These are phyloP conservation scores for Flammula alnicola DNA, from an alignment of 1,284 basidiomycete genomes.

Conservation along the genomic window DNA sequence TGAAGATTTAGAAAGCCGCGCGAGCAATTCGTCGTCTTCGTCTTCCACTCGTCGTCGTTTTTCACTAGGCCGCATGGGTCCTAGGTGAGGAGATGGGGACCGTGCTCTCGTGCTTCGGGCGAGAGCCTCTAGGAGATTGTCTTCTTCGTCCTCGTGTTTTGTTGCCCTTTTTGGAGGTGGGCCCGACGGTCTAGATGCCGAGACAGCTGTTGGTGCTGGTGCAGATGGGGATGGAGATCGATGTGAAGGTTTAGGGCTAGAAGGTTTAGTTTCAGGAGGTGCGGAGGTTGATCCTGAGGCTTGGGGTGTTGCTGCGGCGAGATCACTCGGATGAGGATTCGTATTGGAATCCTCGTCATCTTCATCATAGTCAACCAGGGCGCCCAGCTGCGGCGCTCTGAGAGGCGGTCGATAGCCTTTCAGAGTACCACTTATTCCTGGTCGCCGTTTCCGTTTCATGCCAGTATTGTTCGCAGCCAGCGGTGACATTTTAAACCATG, in stretches of 20 bases:
- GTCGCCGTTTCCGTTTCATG: conserved; percentile 65
- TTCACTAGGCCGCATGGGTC: conserved; percentile 57
- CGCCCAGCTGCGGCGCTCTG: conserved; percentile 56
- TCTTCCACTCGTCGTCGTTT: conserved; percentile 79
- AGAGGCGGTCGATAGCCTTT: conserved; percentile 49
- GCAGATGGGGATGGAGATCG: conserved; percentile 30
- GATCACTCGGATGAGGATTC: background rate
- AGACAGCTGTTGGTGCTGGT: conserved; percentile 22
- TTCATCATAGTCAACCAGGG: conserved; percentile 76
- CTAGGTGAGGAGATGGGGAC: conserved; percentile 47
- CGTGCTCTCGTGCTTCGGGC: conserved; percentile 44
- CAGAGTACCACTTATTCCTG: conserved; percentile 38
- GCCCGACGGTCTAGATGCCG: conserved; percentile 28
- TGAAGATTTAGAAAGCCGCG: conserved; percentile 54
- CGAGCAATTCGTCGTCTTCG: conserved; percentile 67
- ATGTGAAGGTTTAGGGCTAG: conserved; percentile 44
- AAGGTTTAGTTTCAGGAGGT: conserved; percentile 28
- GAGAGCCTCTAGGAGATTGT: conserved; percentile 57
- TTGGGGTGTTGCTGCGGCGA: conserved; percentile 24
- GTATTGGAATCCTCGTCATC: conserved; percentile 46
- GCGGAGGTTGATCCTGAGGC: conserved; percentile 20
- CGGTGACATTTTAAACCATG: conserved; percentile 40
- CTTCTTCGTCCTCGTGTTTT: conserved; percentile 57
- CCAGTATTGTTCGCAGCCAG: conserved; percentile 37
- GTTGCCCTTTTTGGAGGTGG: conserved; percentile 43